A percentile compares a stretch with the other conserved stretches of the same genome.
Conservation (phyloP, 73 alveolate genomes). For the Paramecium octaurelia region DNA sequence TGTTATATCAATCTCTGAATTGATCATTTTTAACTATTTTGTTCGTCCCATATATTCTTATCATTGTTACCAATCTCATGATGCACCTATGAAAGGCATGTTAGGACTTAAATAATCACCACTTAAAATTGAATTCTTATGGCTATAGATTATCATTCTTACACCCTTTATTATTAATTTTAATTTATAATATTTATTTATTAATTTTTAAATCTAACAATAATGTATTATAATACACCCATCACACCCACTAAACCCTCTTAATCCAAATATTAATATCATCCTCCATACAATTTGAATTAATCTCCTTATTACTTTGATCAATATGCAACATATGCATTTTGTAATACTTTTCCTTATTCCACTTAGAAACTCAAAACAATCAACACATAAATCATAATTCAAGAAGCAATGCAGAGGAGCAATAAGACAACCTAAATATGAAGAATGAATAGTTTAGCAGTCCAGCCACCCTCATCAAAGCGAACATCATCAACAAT, state of each 20-base stretch:
- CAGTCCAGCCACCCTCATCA: neutral
- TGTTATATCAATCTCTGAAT: neutral
- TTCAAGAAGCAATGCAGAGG: neutral
- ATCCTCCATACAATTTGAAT: neutral
- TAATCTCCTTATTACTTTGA: neutral
- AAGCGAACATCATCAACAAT: neutral
- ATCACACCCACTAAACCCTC: neutral
- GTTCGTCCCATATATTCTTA: neutral
- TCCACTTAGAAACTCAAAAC: neutral
- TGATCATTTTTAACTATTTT: neutral
- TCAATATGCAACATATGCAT: neutral
- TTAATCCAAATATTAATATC: neutral
- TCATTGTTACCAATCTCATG: neutral
- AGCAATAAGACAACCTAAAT: neutral
- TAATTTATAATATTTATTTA: neutral
- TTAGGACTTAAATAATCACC: neutral
- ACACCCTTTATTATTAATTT: too few relatives aligned
- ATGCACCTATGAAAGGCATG: neutral
- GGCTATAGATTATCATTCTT: neutral
- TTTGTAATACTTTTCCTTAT: neutral
- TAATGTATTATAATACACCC: neutral
- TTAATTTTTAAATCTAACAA: neutral
- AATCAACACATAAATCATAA: neutral
- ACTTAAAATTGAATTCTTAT: too few relatives aligned
- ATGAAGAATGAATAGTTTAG: neutral